These are phyloP conservation scores for Rhynchospora breviuscula DNA, from an alignment of 176 grass and related monocot species.

Conservation along the genomic window DNA sequence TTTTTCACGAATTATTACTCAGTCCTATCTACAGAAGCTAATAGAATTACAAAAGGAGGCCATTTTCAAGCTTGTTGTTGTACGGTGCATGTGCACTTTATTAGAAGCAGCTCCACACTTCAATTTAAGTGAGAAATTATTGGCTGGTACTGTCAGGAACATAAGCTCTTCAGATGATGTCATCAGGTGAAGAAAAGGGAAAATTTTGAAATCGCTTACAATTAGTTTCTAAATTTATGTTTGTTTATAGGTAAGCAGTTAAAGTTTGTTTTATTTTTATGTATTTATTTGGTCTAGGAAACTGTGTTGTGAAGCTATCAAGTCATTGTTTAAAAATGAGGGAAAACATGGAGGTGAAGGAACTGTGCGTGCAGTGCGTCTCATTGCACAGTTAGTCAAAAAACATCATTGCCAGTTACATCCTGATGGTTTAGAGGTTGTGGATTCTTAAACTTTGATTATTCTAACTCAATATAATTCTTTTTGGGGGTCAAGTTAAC, in stretches of 20 bases:
- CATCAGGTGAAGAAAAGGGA: slow-evolving; percentile 42
- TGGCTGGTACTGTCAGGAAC: slow-evolving; percentile 62
- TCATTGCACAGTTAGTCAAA: slow-evolving; percentile 83
- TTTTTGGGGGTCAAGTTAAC: not conserved
- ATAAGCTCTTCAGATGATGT: slow-evolving; percentile 80
- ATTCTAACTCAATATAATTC: not conserved
- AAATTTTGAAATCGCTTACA: not conserved
- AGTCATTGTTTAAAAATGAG: slow-evolving; percentile 73
- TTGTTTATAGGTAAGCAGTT: slow-evolving; percentile 3
- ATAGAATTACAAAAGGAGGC: slow-evolving; percentile 63
- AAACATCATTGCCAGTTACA: slow-evolving; percentile 80
- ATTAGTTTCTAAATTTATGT: not conserved
- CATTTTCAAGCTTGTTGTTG: slow-evolving; percentile 42
- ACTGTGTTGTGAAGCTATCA: slow-evolving; percentile 70
- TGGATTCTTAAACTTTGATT: slow-evolving; percentile 2
- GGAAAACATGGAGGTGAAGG: slow-evolving; percentile 92
- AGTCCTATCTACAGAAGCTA: slow-evolving; percentile 77
- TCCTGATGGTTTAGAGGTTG: slow-evolving; percentile 83
- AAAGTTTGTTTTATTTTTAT: slow-evolving; percentile 1
- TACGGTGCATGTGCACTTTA: slow-evolving; percentile 77
- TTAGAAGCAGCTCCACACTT: slow-evolving; percentile 83
- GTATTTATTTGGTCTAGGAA: slow-evolving; percentile 43
- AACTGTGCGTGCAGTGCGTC: slow-evolving; percentile 74
- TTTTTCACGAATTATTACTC: slow-evolving; percentile 27
- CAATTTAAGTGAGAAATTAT: slow-evolving; percentile 69